A percentile compares a stretch with the other conserved stretches of the same genome.
These are phyloP conservation scores for Vaccinium macrocarpon DNA, from an alignment of 148 eudicot species.

Conservation along the genomic window DNA sequence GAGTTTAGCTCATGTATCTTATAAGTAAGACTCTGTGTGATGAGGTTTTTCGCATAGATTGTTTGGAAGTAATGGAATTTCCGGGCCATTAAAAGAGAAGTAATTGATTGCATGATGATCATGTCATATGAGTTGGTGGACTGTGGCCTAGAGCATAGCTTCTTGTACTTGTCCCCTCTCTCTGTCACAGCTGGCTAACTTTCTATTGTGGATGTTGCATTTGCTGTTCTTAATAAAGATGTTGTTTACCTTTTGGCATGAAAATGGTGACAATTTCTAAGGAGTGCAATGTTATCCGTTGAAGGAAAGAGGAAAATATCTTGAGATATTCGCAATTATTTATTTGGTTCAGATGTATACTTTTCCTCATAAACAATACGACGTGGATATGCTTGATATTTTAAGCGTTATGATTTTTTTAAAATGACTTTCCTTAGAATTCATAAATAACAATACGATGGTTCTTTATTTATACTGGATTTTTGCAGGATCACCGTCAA, in stretches of 20 bases:
- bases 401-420: neutral
- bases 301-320: neutral
- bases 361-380: neutral
- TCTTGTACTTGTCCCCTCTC: neutral
- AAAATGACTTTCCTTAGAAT: slow-evolving; percentile 2
- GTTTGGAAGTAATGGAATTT: neutral
- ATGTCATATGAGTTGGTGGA: neutral
- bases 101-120: neutral
- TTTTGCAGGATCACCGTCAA: slow-evolving; percentile 77
- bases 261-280: neutral
- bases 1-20: neutral
- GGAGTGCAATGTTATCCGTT: neutral
- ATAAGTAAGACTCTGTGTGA: neutral
- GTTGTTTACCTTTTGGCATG: neutral
- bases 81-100: neutral
- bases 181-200: neutral
- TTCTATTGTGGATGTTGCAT: neutral
- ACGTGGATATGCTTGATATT: neutral
- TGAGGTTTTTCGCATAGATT: neutral
- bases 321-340: neutral
- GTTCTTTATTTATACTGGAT: slow-evolving; percentile 20
- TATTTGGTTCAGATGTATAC: neutral
- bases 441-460: neutral
- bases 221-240: neutral
- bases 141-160: neutral